Evolutionary conservation across 768 basidiomycete species (phyloP).

Genomic region (Auricularia sp.): DNA sequence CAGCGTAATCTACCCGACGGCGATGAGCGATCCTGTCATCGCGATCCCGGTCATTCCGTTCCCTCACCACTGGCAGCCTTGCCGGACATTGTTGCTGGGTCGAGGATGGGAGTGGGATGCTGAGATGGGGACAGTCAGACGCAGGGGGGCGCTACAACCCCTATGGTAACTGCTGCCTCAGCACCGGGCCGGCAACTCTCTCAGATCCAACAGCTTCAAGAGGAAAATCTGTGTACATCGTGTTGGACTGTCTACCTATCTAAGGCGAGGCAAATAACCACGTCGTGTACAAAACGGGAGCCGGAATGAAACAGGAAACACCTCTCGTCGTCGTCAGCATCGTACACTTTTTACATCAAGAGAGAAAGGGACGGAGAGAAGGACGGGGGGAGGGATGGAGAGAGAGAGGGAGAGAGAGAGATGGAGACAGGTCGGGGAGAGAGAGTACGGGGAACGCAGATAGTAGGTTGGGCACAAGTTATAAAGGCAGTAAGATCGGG

Average conservation of each 20-base stretch:
- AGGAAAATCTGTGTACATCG: too few relatives aligned
- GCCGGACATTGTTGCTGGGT: slow-evolving; percentile 29
- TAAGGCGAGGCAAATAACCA: too few relatives aligned
- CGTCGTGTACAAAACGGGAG: neutral
- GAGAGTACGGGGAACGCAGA: neutral
- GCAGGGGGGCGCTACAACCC: too few relatives aligned
- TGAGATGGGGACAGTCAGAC: too few relatives aligned
- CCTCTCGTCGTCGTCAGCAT: neutral
- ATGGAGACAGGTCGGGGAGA: neutral
- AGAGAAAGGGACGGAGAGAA: neutral
- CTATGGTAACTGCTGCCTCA: too few relatives aligned
- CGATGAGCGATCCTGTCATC: neutral
- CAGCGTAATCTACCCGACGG: slow-evolving; percentile 53
- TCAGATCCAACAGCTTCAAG: too few relatives aligned
- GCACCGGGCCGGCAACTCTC: too few relatives aligned
- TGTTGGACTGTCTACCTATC: too few relatives aligned
- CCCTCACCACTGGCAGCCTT: slow-evolving; percentile 50
- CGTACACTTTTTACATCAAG: neutral
- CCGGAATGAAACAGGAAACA: neutral
- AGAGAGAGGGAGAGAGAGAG: neutral
- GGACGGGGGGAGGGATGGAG: neutral
- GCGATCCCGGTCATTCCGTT: slow-evolving; percentile 3
- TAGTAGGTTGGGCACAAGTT: neutral
- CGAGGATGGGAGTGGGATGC: too few relatives aligned
- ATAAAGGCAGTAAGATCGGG: too few relatives aligned